Base-by-base conservation (phyloP, 2,329 filamentous ascomycete species). In the Byssothecium circinans region DNA sequence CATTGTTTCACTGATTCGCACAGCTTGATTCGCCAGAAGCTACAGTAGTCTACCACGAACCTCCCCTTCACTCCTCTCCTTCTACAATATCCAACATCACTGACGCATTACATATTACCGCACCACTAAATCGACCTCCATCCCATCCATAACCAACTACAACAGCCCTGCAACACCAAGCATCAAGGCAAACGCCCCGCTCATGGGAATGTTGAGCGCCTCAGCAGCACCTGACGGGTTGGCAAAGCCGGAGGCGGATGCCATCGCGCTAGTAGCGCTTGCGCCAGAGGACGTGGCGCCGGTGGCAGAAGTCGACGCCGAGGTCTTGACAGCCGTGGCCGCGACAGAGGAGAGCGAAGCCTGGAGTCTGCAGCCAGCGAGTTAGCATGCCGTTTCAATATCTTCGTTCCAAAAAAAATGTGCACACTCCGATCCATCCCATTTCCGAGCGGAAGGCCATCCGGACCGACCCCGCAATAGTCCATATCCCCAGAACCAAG, bases 151-250 rank as follows among this genome's bases (percentile, higher is more conserved):
- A 27, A 27, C 25, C 23, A 4, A 18, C 15, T 45, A 49, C 47
- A 49, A 39, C 37, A 61, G 11, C n/a, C 56, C 57, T 35, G 52
- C 51, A 30, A 62, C 14, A 19, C 59, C 59, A 17, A 61, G 43
- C 15, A 56, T 10, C 41, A 58, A 41, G 19, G 59, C 59, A 18
- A 60, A 36, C 1, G 47, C 47, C 22, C 59, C 56, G 17, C 53
- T 48, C 23, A 53, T 42, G 2, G 59, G 57, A n/a, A 59, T 14
- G 7, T 40, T 39, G 1, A 37, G 41, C 2, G 54, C 53, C 14
- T 56, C 53, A 20, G 52, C 59, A 42, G 49, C 57, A 2, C 49
- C 44, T 27, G 38, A 33, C 2, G 53, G 15, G 17, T 25, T 35
- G n/a, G 47, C 41, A 29, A 50, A 41, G 4, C 37, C 42, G 6